Evolutionary conservation across 73 alveolate genomes (phyloP).

Genomic region (Paraurostyla sp.): DNA sequence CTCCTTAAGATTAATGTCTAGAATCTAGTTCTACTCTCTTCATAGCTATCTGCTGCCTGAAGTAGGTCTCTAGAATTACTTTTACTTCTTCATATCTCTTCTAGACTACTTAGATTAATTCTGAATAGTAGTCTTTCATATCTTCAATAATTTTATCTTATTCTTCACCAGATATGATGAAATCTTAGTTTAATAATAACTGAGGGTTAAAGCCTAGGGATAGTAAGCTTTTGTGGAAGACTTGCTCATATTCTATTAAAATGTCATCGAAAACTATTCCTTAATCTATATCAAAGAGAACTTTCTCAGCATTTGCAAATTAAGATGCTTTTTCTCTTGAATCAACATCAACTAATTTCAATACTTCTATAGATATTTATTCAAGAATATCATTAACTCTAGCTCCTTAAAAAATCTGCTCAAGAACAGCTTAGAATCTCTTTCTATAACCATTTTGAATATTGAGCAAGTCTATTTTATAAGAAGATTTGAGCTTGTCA

Average conservation of each 20-base stretch:
- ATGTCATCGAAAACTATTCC: constrained; percentile 74
- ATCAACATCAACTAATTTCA: not conserved
- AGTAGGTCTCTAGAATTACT: constrained; percentile 56
- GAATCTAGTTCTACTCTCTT: constrained; percentile 52
- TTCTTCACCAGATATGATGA: not conserved
- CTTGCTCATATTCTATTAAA: constrained; percentile 55
- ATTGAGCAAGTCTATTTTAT: not conserved
- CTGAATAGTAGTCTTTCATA: constrained; percentile 26
- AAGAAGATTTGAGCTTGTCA: not conserved
- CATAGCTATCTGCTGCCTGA: constrained; percentile 6
- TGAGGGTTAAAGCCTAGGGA: not conserved
- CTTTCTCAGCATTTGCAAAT: constrained; percentile 58
- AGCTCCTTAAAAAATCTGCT: not conserved
- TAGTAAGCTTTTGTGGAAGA: not conserved
- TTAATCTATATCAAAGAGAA: constrained; percentile 60
- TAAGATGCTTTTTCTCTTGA: constrained; percentile 9
- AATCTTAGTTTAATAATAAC: too few relatives aligned
- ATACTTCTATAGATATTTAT: not conserved
- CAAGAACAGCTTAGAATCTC: not conserved
- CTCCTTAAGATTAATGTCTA: not conserved
- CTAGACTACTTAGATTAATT: constrained; percentile 40
- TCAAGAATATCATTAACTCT: not conserved
- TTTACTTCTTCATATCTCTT: constrained; percentile 71
- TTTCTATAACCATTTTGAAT: not conserved
- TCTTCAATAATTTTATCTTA: constrained; percentile 23